Base-by-base conservation (phyloP, 2,329 filamentous ascomycete genomes). In the Niveomyces coronatus region DNA sequence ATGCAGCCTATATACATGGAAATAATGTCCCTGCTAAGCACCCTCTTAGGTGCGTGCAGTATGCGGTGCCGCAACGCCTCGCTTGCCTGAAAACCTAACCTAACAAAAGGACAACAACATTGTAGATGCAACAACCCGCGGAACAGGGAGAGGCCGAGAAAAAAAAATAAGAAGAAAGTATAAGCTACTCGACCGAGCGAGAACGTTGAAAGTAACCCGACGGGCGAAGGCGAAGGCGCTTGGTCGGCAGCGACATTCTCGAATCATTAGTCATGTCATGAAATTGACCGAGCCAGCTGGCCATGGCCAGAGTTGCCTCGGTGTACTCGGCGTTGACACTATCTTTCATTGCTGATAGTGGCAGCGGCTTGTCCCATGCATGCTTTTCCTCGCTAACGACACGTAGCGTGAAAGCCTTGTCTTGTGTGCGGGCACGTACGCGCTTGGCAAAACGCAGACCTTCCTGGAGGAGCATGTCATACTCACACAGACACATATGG, bases 391-490 rank as follows among this genome's bases (percentile, higher is more conserved):
- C 60, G 24, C 61, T 48, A 4, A 70, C 66, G 8, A 70, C 46
- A n/a, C 67, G 62, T 19, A 64, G 44, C 4, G 53, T 61, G 38
- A 62, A 51, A 10, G 48, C 44, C 43, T 58, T 60, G 7, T 55
- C 49, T 9, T 20, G 18, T 7, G 37, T 30, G 9, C 49, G 43
- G 5, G 43, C 33, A 33, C 62, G 54, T 8, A 86, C 54, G 15
- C 79, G 64, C 36, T 75, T 65, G 9, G 74, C 68, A 45, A 87
- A 79, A 4, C 65, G 62, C 43, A 79, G 61, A 9, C 73, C 75
- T 50, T 80, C 76, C 2, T 59, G 61, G 9, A 76, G 63, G n/a
- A 80, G 55, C 73, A 80, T 79, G 51, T 80, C 74, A 53, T 68
- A 73, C 57, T 81, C 76, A 56, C 76, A 81, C 3, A 77, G 68